Evolutionary conservation across 2,329 filamentous ascomycete species (phyloP), one percentile per base, ranked within the genome.

Genomic region (Pestalotiopsis fici): DNA sequence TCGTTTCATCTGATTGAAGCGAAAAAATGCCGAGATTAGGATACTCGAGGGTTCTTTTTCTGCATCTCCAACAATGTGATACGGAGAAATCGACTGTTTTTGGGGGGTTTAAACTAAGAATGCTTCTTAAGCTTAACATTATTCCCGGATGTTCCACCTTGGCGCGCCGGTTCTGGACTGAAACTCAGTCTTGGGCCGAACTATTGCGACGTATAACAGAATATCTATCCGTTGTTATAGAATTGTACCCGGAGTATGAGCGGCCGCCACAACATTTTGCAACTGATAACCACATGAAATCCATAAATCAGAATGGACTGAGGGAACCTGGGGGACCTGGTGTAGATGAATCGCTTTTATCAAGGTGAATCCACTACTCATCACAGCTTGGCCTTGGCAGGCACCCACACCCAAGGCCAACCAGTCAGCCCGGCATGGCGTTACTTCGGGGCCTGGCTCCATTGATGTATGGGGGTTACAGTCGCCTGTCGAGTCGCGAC

Each of bases 91-190:
- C 43, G 18, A 50, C 43, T 50, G 43, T 23, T 50, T 50, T 50
- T 50, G 43, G 43, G 15, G 18, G 9, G 5, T 50, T 21, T 21
- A 9, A 50, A 50, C 43, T 50, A 18, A 50, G 18, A 50, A 50
- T 50, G 5, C 21, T 50, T 50, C 43, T 50, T 23, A 50, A 50
- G 43, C 43, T 50, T 50, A 50, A 50, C 43, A 21, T 50, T 60
- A 60, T 60, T 60, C 57, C 57, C 57, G 28, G 31, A 50, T 18
- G 15, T 60, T 60, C 57, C 27, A 60, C n/a, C 57, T 60, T 60
- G 57, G 57, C 57, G 57, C 57, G 31, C 31, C 27, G 57, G 57
- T n/a, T 37, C 57, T 60, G 25, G 25, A 60, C 28, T 37, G 43
- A 60, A 35, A 21, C 57, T 37, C 57, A 37, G 31, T 37, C 28